Percentiles rank a stretch among this genome's conserved stretches.
Conservation (phyloP, 108 stramenopile genomes). For the Nitzschia inconspicua region DNA sequence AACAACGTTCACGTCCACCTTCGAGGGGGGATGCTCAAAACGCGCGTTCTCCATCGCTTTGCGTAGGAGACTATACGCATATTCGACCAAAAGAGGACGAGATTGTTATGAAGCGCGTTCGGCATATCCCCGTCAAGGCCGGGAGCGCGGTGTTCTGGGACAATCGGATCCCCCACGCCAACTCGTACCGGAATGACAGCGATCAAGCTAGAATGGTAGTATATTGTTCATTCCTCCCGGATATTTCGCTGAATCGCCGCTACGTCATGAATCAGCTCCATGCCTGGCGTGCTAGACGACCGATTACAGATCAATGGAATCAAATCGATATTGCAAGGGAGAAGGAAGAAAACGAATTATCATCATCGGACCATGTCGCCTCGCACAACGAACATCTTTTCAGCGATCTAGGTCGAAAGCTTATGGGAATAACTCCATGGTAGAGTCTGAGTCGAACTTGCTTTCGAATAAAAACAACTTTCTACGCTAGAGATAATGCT, state of each 20-base stretch:
- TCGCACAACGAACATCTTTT: too few relatives aligned
- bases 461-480: too few relatives aligned
- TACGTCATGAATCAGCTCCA: slow-evolving; percentile 71
- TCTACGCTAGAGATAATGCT: too few relatives aligned
- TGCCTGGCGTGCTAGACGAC: slow-evolving; percentile 25
- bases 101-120: slow-evolving; percentile 59
- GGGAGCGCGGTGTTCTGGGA: slow-evolving; percentile 91
- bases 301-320: slow-evolving; percentile 67
- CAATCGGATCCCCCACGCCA: slow-evolving; percentile 89
- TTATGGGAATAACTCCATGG: slow-evolving; percentile 44
- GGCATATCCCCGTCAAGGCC: slow-evolving; percentile 76
- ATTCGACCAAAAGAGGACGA: slow-evolving; percentile 82
- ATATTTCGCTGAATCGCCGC: slow-evolving; percentile 64
- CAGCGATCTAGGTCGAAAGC: slow-evolving; percentile 18
- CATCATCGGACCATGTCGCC: background rate
- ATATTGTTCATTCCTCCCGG: slow-evolving; percentile 87
- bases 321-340: slow-evolving; percentile 10
- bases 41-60: slow-evolving; percentile 48
- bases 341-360: background rate
- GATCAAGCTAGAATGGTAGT: slow-evolving; percentile 69
- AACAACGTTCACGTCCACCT: slow-evolving; percentile 23
- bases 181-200: slow-evolving; percentile 70
- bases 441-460: too few relatives aligned
- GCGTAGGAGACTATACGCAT: slow-evolving; percentile 91
- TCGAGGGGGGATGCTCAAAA: too few relatives aligned